Conservation (phyloP, 305 asterid genomes). For the Solanum hybrid region DNA sequence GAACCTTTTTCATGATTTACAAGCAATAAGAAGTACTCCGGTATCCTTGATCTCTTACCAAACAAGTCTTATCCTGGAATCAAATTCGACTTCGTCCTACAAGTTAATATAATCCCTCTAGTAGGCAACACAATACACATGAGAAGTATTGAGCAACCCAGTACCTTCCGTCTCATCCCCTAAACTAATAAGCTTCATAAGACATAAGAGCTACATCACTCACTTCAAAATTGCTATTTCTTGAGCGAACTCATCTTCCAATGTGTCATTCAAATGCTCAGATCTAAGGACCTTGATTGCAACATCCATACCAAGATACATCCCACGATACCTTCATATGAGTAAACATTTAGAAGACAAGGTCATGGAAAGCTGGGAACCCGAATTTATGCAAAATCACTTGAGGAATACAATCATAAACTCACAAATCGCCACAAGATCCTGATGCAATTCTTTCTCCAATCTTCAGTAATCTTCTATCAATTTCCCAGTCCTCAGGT, state of each 20-base stretch:
- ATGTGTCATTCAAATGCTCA: slow-evolving; percentile 64
- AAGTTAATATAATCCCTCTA: not conserved
- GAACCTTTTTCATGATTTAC: not conserved
- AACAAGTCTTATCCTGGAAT: not conserved
- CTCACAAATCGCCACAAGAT: slow-evolving; percentile 86
- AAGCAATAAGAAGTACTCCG: not conserved
- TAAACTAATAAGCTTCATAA: not conserved
- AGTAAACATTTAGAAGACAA: slow-evolving; percentile 10
- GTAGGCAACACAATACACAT: not conserved
- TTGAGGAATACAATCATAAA: slow-evolving; percentile 15
- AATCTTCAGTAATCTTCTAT: slow-evolving; percentile 61
- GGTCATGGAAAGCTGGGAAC: not conserved
- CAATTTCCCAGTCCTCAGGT: slow-evolving; percentile 60
- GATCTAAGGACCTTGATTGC: slow-evolving; percentile 79
- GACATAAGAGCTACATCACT: slow-evolving; percentile 7
- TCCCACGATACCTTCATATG: slow-evolving; percentile 64
- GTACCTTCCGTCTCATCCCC: not conserved
- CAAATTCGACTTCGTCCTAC: not conserved
- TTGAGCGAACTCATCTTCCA: slow-evolving; percentile 70
- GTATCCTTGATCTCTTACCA: not conserved
- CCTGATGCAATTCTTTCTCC: slow-evolving; percentile 84
- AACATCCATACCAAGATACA: slow-evolving; percentile 66
- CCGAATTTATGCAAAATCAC: not conserved
- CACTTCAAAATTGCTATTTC: slow-evolving; percentile 81
- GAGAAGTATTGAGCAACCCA: not conserved